These are phyloP conservation scores for Exophiala spinifera DNA, from an alignment of 2,329 filamentous ascomycete genomes.

Conservation along the genomic window DNA sequence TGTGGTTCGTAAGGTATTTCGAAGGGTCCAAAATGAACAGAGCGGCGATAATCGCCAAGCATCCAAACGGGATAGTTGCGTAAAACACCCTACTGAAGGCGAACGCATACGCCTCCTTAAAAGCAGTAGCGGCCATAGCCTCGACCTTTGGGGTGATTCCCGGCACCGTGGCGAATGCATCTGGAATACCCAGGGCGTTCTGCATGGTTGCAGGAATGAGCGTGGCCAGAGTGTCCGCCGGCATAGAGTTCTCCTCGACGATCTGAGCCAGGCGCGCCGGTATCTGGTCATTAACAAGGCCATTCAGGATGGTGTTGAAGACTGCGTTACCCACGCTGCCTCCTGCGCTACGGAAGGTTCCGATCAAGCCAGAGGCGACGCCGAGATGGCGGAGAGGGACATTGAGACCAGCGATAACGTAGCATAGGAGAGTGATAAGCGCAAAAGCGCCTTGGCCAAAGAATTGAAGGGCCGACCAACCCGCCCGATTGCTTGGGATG, in stretches of 20 bases:
- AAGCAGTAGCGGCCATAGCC: neutral
- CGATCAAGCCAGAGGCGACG: conserved; percentile 10
- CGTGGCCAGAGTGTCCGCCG: neutral
- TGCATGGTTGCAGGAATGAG: conserved; percentile 9
- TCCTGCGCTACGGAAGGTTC: conserved; percentile 9
- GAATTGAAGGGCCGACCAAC: conserved; percentile 9
- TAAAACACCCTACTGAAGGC: conserved; percentile 10
- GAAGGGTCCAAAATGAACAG: conserved; percentile 5
- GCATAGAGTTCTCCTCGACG: neutral
- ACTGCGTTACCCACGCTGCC: conserved; percentile 13
- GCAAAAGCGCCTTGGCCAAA: conserved; percentile 6
- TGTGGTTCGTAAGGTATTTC: conserved; percentile 15
- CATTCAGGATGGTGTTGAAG: conserved; percentile 10
- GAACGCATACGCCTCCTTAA: conserved; percentile 4
- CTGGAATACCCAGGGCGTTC: conserved; percentile 2
- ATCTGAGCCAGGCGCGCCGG: neutral
- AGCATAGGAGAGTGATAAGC: conserved; percentile 5
- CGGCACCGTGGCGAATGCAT: conserved; percentile 2
- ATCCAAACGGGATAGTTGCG: conserved; percentile 21
- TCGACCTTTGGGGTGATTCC: conserved; percentile 10
- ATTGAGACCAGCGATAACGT: conserved; percentile 12
- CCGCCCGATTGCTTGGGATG: conserved; percentile 22
- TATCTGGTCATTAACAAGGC: neutral
- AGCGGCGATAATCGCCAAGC: conserved; percentile 8
- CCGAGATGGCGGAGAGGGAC: conserved; percentile 10